phyloP scores from a whole-genome alignment of 2,329 filamentous ascomycete genomes.

The Alternaria arborescens region DNA sequence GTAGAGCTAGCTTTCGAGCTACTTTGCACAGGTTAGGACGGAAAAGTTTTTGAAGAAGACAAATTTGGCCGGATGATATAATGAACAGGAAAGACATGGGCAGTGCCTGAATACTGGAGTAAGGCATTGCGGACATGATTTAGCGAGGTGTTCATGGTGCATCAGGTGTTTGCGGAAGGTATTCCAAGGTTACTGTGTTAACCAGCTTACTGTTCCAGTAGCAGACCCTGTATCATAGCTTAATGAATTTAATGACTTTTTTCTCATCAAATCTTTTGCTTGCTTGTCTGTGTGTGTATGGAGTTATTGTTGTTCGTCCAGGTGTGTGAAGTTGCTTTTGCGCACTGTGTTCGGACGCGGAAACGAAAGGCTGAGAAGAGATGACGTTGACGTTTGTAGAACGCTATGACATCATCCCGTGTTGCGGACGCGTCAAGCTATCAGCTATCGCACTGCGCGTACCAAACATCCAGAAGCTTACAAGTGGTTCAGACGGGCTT shows the following conservation, averaged over 20 bases:
- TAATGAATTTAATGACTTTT: neutral
- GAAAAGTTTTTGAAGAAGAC: neutral
- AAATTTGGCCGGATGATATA: neutral
- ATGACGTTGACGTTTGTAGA: neutral
- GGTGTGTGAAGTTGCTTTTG: rapidly evolving
- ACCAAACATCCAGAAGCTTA: neutral
- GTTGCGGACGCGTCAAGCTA: neutral
- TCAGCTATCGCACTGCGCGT: neutral
- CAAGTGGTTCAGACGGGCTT: neutral
- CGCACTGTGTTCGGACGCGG: too few species aligned
- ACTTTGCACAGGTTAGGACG: neutral
- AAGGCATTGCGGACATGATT: neutral
- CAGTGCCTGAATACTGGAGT: neutral
- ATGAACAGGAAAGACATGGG: neutral
- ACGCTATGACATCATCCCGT: neutral
- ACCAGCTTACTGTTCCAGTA: neutral
- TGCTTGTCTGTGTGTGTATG: neutral
- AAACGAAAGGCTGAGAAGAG: neutral
- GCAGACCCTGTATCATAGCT: neutral
- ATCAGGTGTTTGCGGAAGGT: neutral
- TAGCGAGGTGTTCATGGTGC: neutral
- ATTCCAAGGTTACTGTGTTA: neutral
- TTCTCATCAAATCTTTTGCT: neutral
- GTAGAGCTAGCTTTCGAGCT: neutral
- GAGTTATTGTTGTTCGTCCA: neutral